phyloP scores from a whole-genome alignment of 1,139 yeast genomes.

The Kodamaea sp. region DNA sequence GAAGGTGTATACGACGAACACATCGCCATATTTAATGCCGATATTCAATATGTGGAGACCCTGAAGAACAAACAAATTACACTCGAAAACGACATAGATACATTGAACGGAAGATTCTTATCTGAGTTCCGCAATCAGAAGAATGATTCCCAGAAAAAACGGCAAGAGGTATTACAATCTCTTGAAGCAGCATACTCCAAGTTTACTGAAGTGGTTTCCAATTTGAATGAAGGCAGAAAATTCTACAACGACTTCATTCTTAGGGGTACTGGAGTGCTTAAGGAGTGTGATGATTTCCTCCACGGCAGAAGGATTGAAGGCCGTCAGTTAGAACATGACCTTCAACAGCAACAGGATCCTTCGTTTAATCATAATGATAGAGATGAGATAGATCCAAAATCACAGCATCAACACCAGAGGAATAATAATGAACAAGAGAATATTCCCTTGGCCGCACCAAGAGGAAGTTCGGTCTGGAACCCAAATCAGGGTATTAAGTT shows the following conservation, averaged over 20 bases:
- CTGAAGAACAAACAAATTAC: slow-evolving; percentile 43
- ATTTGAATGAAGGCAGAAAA: slow-evolving; percentile 66
- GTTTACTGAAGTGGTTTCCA: slow-evolving; percentile 57
- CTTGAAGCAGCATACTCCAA: slow-evolving; percentile 56
- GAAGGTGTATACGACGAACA: slow-evolving; percentile 40
- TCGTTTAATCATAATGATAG: no score
- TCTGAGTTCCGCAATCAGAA: slow-evolving; percentile 17
- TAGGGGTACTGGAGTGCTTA: slow-evolving; percentile 48
- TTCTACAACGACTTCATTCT: slow-evolving; percentile 67
- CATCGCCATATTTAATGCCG: slow-evolving; percentile 41
- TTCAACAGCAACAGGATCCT: background rate
- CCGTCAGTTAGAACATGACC: slow-evolving; percentile 48
- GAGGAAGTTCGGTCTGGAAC: background rate
- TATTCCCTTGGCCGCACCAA: background rate
- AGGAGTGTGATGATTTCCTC: slow-evolving; percentile 58
- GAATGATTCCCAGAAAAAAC: slow-evolving; percentile 29
- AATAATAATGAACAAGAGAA: no score
- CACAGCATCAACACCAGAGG: background rate
- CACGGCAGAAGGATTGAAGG: slow-evolving; percentile 55
- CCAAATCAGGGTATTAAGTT: background rate
- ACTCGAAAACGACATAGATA: slow-evolving; percentile 46
- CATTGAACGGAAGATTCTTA: slow-evolving; percentile 39
- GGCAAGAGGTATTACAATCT: slow-evolving; percentile 54
- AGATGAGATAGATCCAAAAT: background rate
- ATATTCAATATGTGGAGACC: slow-evolving; percentile 36